Base-by-base conservation (phyloP, 2,329 filamentous ascomycete species). In the Coniella vitis region DNA sequence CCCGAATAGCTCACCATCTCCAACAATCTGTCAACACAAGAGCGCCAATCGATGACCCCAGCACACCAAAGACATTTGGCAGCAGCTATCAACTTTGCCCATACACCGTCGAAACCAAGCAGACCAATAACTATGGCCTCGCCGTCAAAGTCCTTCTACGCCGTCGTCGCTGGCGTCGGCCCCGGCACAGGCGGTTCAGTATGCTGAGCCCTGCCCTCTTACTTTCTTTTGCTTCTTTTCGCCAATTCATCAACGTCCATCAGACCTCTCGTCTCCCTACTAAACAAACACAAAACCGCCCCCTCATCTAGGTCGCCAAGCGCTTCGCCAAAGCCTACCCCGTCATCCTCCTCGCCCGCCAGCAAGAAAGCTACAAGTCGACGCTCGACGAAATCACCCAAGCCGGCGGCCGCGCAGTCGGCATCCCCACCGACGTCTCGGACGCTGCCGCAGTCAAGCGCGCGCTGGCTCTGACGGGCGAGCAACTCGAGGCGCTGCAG, bases 281-380 rank as follows among this genome's bases (percentile, higher is more conserved):
- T 7, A 25, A 25, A n/a, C 7, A 25, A 2, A 9, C 4, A 17
- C 10, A 10, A 16, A 8, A 25, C 17, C 17, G 29, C 25, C 7
- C n/a, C 13, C 13, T 14, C 13, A n/a, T 29, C 3, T 32, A 71
- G 73, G 74, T 55, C 7, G 81, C 81, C 17, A 67, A 76, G 47
- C 74, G 73, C 50, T 85, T 86, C 61, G 74, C 79, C 35, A 67
- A 80, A 53, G 60, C 75, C 8, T 93, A 91, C 60, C 79, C 85
- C 0, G 83, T 91, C 1, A 83, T 87, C 2, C 72, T 91, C 1
- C 76, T 91, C n/a, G 81, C 87, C 12, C 83, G 87, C 43, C 80
- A 71, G 14, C 73, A 81, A 0, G 74, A 79, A 37, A 86, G 75
- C 63, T 88, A 82, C 66, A 72, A 79, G 48, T 67, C 72, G n/a